Evolutionary conservation across 257 asterid genomes (phyloP).

Genomic region (Solanum appendiculatum): DNA sequence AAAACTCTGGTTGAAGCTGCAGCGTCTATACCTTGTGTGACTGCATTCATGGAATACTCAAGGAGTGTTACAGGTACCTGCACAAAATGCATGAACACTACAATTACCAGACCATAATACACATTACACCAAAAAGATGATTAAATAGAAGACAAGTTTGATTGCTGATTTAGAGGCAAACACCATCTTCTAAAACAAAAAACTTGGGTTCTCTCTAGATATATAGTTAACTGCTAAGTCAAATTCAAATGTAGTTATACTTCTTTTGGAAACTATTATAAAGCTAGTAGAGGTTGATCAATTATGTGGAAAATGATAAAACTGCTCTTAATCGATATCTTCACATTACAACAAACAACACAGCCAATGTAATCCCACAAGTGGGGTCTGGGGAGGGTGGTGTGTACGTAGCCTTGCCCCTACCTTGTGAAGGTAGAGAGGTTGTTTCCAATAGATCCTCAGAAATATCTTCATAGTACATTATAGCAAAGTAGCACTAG

Average conservation of each 20-base stretch:
- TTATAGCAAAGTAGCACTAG: background rate
- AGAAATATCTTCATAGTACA: background rate
- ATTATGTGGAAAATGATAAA: background rate
- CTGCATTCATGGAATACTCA: slow-evolving; percentile 67
- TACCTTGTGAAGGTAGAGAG: background rate
- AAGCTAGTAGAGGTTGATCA: background rate
- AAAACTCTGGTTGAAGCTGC: slow-evolving; percentile 74
- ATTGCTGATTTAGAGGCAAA: background rate
- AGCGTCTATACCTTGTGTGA: slow-evolving; percentile 91
- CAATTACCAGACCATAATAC: background rate
- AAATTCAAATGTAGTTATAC: background rate
- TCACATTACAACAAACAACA: no score
- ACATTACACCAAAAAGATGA: background rate
- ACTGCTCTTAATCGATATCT: background rate
- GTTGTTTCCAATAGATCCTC: background rate
- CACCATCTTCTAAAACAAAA: background rate
- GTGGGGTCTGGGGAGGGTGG: background rate
- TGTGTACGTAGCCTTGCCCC: background rate
- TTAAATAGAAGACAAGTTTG: background rate
- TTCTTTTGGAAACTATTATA: background rate
- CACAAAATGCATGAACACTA: background rate
- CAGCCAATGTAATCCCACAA: no score
- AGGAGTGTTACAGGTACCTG: slow-evolving; percentile 76
- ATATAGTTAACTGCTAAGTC: background rate
- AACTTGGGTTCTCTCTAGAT: background rate